These are phyloP conservation scores for Taphrina deformans DNA, from an alignment of 1,139 yeast genomes.

Conservation along the genomic window DNA sequence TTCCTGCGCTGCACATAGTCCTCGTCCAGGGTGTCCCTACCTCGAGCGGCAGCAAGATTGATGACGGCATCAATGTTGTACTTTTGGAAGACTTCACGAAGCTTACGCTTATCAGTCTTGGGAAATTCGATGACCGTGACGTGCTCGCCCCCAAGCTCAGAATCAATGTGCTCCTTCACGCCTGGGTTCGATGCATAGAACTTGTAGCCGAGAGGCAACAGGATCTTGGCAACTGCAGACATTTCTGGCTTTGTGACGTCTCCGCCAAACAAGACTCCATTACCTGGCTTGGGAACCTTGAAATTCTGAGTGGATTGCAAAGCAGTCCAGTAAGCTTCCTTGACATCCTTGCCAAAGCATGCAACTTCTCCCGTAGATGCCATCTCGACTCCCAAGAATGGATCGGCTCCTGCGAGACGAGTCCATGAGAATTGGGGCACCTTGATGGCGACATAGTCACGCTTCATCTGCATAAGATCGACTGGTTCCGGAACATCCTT, in stretches of 20 bases:
- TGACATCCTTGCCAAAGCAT: slow-evolving; percentile 79
- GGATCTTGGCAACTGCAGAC: slow-evolving; percentile 67
- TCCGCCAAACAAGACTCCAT: slow-evolving; percentile 91
- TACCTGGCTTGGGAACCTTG: slow-evolving; percentile 85
- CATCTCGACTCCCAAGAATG: slow-evolving; percentile 98
- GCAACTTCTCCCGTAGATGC: slow-evolving; percentile 99
- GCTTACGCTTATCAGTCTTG: slow-evolving; percentile 83
- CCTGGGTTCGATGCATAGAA: slow-evolving; percentile 72
- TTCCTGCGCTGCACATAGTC: slow-evolving; percentile 98
- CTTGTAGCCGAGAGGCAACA: slow-evolving; percentile 76
- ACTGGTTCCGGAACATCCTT: slow-evolving; percentile 68
- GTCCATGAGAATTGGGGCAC: slow-evolving; percentile 98
- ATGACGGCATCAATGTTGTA: slow-evolving; percentile 82
- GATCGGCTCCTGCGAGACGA: slow-evolving; percentile 98
- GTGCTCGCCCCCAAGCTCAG: slow-evolving; percentile 49
- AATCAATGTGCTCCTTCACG: slow-evolving; percentile 66
- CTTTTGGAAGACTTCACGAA: slow-evolving; percentile 88
- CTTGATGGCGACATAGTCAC: slow-evolving; percentile 86
- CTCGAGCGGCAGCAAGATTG: slow-evolving; percentile 88
- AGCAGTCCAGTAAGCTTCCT: slow-evolving; percentile 97
- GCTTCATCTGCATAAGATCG: slow-evolving; percentile 61
- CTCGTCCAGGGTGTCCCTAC: slow-evolving; percentile 76
- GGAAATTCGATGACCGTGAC: slow-evolving; percentile 73
- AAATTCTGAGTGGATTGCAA: slow-evolving; percentile 97
- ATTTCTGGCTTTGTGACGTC: slow-evolving; percentile 71